phyloP scores from a whole-genome alignment of 2,329 filamentous ascomycete genomes.

The Sporothrix humicola region DNA sequence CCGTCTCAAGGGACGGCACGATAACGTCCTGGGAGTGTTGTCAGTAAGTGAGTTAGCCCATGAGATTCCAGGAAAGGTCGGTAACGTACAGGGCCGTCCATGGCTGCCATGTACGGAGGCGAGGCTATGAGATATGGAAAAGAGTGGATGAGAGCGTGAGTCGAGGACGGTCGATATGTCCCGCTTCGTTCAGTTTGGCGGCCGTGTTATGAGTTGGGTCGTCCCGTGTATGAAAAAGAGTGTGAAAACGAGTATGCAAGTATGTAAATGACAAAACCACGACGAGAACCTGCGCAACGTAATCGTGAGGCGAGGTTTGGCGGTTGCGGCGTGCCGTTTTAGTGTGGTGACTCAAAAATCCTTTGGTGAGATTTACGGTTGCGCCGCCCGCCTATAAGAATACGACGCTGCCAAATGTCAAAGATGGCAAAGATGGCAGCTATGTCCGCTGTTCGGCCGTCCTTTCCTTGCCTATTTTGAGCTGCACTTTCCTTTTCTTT shows the following conservation, averaged over 20 bases:
- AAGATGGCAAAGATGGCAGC: background rate
- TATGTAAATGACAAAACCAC: background rate
- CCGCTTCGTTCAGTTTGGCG: background rate
- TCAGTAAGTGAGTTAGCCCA: background rate
- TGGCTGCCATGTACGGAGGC: conserved; percentile 29
- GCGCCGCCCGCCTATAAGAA: conserved; percentile 26
- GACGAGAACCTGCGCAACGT: background rate
- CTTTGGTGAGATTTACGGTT: background rate
- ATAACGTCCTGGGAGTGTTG: conserved; percentile 37
- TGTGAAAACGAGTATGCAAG: background rate
- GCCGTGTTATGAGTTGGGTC: background rate
- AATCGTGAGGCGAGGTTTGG: conserved; percentile 20
- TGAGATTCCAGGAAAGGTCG: background rate
- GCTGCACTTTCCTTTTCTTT: background rate
- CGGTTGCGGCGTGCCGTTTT: background rate
- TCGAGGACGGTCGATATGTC: background rate
- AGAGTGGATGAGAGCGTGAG: background rate
- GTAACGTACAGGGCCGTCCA: conserved; percentile 36
- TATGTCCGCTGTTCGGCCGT: background rate
- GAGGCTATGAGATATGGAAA: background rate
- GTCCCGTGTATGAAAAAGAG: background rate
- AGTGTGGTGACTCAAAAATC: conserved; percentile 24
- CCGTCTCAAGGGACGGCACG: conserved; percentile 41
- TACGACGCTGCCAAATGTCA: background rate
- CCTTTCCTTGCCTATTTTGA: conserved; percentile 5